Percentiles rank a stretch among this genome's conserved stretches.
phyloP scores from a whole-genome alignment of 108 stramenopile genomes.

The Schizochytrium sp. region DNA sequence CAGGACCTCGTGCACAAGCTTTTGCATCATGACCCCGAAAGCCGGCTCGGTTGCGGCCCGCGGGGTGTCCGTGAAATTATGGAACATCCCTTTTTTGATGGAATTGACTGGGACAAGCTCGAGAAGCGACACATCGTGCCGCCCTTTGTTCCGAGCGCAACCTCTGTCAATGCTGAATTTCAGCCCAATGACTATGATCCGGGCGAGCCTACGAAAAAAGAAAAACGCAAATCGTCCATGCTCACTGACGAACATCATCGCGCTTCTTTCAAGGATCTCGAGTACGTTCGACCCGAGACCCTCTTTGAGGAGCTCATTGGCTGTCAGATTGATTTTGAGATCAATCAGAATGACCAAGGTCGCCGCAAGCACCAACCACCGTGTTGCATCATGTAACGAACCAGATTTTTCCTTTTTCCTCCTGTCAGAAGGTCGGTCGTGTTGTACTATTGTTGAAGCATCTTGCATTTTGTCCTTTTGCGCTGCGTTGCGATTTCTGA shows the following conservation, averaged over 20 bases:
- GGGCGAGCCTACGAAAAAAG: neutral
- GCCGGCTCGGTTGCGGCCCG: neutral
- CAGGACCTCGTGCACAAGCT: neutral
- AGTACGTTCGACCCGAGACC: slow-evolving; percentile 8
- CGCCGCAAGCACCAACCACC: neutral
- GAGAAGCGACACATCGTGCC: neutral
- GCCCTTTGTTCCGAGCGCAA: neutral
- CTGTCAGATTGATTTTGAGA: neutral
- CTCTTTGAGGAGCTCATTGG: slow-evolving; percentile 11
- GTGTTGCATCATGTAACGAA: neutral
- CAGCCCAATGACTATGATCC: neutral
- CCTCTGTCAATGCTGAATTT: neutral
- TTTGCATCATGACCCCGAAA: neutral
- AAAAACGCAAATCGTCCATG: neutral
- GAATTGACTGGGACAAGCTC: slow-evolving; percentile 8
- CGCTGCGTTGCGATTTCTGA: no score
- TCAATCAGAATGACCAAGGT: neutral
- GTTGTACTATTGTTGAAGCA: no score
- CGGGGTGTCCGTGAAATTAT: neutral
- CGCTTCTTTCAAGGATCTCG: neutral
- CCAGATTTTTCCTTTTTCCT: no score
- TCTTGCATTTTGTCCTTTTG: no score
- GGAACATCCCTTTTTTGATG: neutral
- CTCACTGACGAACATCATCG: neutral
- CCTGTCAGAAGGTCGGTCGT: no score